Base-by-base conservation (phyloP, 1,139 yeast species). In the Diutina ranongensis region DNA sequence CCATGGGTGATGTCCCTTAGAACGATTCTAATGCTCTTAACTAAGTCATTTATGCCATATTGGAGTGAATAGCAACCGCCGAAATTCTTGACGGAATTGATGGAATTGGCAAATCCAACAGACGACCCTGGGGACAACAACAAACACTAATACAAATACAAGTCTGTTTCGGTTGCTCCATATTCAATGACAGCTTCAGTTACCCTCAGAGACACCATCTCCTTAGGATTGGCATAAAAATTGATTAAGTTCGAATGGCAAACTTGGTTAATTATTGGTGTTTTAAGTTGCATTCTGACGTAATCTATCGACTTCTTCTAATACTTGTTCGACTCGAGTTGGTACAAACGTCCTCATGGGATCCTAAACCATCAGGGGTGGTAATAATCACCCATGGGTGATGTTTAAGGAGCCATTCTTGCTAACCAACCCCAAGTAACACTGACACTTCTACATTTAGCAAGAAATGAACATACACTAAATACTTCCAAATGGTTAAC, bases 291-390 rank as follows among this genome's bases (percentile, higher is more conserved):
- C 97, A 56, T 89, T 95, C 63, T 92, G 97, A 47, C 92, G 71
- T 51, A 92, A 69, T 60, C 98, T 72, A 65, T 92, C 99, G 13
- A 98, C 99, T 62, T 92, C 99, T 67, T 92, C 99, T 40, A 89
- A 70, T 0, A 89, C 95, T n/a, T n/a, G n/a, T n/a, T n/a, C n/a
- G n/a, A n/a, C n/a, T n/a, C n/a, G n/a, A n/a, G n/a, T n/a, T n/a
- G n/a, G n/a, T n/a, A n/a, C n/a, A n/a, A n/a, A n/a, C n/a, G n/a
- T n/a, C n/a, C n/a, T n/a, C n/a, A n/a, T n/a, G n/a, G n/a, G n/a
- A n/a, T n/a, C n/a, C n/a, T n/a, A n/a, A n/a, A n/a, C n/a, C n/a
- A n/a, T n/a, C n/a, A n/a, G n/a, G n/a, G n/a, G n/a, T n/a, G n/a
- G n/a, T n/a, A n/a, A n/a, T n/a, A n/a, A n/a, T n/a, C n/a, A n/a